Percentiles rank a stretch among this genome's conserved stretches.
Conservation (phyloP, 495 filamentous ascomycete species). For the Podospora conica region DNA sequence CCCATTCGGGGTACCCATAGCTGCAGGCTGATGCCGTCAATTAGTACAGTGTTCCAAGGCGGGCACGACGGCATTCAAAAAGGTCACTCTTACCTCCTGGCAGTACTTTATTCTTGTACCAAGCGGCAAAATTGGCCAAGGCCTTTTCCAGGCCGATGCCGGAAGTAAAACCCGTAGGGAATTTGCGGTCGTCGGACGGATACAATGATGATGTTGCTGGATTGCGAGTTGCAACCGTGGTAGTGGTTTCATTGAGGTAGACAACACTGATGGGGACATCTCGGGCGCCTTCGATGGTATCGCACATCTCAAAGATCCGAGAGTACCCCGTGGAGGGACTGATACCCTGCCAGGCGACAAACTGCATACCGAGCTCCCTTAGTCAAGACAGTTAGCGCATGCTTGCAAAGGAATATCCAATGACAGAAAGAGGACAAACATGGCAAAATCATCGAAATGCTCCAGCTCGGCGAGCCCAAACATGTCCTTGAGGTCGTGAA, state of each 20-base stretch:
- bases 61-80: too few species aligned
- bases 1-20: constrained; percentile 47
- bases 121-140: constrained; percentile 48
- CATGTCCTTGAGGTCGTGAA: constrained; percentile 45
- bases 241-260: not conserved
- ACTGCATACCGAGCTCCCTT: constrained; percentile 38
- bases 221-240: not conserved
- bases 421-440: constrained; percentile 20
- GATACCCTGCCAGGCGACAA: constrained; percentile 52
- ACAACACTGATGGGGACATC: not conserved
- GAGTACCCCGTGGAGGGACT: constrained; percentile 43
- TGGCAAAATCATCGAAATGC: constrained; percentile 53
- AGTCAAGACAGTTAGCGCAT: not conserved
- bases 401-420: too few species aligned
- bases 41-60: constrained; percentile 5
- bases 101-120: constrained; percentile 42
- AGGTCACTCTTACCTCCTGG: constrained; percentile 39
- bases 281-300: constrained; percentile 33
- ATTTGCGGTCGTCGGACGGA: not conserved
- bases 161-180: constrained; percentile 18
- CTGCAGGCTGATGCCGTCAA: constrained; percentile 14
- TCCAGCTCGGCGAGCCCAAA: constrained; percentile 51
- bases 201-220: constrained; percentile 21
- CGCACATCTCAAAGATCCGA: constrained; percentile 49
- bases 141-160: constrained; percentile 53